Percentiles rank a stretch among this genome's conserved stretches.
Evolutionary conservation across 305 asterid species (phyloP).

Genomic region (Lippia alba): DNA sequence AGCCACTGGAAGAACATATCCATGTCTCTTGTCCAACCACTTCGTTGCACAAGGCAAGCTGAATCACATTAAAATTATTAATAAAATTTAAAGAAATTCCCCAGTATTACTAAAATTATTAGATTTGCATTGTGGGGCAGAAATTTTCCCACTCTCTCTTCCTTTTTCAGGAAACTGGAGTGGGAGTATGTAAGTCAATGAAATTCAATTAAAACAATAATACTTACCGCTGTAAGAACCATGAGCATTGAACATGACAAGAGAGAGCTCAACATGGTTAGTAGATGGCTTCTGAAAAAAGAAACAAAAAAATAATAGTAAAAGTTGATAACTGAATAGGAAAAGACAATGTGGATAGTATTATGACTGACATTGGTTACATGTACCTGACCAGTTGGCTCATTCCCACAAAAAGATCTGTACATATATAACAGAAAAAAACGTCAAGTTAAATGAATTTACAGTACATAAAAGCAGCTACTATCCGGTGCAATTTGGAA

Average conservation of each 20-base stretch:
- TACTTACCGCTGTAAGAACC: slow-evolving; percentile 80
- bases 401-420: slow-evolving; percentile 76
- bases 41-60: slow-evolving; percentile 86
- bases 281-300: slow-evolving; percentile 65
- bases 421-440: slow-evolving; percentile 29
- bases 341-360: slow-evolving; percentile 3
- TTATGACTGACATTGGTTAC: slow-evolving; percentile 16
- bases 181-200: too few species aligned
- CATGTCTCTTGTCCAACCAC: slow-evolving; percentile 96
- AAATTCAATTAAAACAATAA: slow-evolving; percentile 16
- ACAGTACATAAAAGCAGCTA: background rate
- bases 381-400: slow-evolving; percentile 64
- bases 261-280: slow-evolving; percentile 55
- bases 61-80: slow-evolving; percentile 32
- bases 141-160: too few species aligned
- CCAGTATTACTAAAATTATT: too few species aligned
- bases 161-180: too few species aligned
- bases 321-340: slow-evolving; percentile 1
- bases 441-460: slow-evolving; percentile 2
- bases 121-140: too few species aligned
- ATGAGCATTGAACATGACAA: slow-evolving; percentile 77
- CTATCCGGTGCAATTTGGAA: background rate
- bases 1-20: slow-evolving; percentile 92
- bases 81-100: too few species aligned
- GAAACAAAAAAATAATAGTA: background rate